Base-by-base conservation (phyloP, 352 stramenopile species). In the Phytophthora citrophthora region DNA sequence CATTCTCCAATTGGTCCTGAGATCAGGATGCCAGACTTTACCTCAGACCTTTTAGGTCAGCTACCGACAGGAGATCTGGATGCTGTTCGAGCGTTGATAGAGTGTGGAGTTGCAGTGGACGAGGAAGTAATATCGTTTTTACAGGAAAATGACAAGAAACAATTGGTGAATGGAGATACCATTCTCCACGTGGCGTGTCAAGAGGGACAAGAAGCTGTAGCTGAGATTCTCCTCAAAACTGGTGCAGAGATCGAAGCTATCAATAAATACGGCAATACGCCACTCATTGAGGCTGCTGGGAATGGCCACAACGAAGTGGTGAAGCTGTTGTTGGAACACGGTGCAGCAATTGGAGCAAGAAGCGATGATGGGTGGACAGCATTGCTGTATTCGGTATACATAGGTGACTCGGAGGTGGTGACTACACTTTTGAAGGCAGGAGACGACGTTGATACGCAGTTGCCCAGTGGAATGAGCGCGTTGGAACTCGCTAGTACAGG, bases 301-400 rank as follows among this genome's bases (percentile, higher is more conserved):
- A 60, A 44, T 24, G 52, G 39, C 5, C 26, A 60, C 52, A 43
- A 16, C 9, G 40, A n/a, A 11, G n/a, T 51, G 39, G 40, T 44
- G 5, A 26, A 60, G 15, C 31, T 60, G 7, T 15, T 60, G 24
- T 7, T 43, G 1, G 47, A 40, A 13, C 16, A 46, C 2, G 40
- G 32, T 15, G 16, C 18, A 23, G 48, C 8, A 41, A 41, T 41
- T 41, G 36, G 7, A 0, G 7, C n/a, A 18, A 18, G 13, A 10
- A 41, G n/a, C 7, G 13, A n/a, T 9, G 15, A 41, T 10, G 36
- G 36, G 36, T 41, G 36, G 36, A 41, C 36, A 41, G 15, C 36
- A 10, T 18, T 41, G 15, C 5, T 41, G 36, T 20, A 20, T n/a
- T n/a, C 36, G 5, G 36, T 18, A n/a, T n/a, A 41, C n/a, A 18